Percentiles rank a stretch among this genome's conserved stretches.
Evolutionary conservation across 1,284 basidiomycete genomes (phyloP).

Genomic region (Sphaerobolus stellatus): DNA sequence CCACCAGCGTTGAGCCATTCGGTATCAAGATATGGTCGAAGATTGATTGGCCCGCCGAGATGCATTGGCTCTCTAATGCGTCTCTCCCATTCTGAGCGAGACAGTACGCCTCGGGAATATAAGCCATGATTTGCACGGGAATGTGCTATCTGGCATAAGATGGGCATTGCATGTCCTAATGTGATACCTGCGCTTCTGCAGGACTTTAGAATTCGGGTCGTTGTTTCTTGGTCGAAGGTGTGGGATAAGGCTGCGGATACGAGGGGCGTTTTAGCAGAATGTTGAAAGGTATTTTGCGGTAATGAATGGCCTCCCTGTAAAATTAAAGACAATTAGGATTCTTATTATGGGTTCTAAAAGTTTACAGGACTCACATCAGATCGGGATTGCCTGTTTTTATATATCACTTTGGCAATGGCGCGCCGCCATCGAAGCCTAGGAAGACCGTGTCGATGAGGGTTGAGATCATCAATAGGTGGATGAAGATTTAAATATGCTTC

Average conservation of each 20-base stretch:
- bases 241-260: conserved; percentile 26
- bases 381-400: conserved; percentile 31
- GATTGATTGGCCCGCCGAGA: conserved; percentile 49
- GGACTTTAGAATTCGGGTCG: conserved; percentile 28
- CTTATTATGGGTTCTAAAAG: not conserved
- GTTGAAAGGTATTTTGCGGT: conserved; percentile 39
- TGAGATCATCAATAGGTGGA: conserved; percentile 37
- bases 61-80: conserved; percentile 51
- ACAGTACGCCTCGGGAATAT: conserved; percentile 46
- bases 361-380: conserved; percentile 32
- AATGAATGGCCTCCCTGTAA: conserved; percentile 59
- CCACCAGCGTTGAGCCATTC: conserved; percentile 49
- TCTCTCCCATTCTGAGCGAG: conserved; percentile 52
- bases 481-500: conserved; percentile 43
- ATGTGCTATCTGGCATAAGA: conserved; percentile 54
- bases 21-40: conserved; percentile 50
- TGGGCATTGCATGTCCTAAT: conserved; percentile 50
- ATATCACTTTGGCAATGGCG: conserved; percentile 45
- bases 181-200: conserved; percentile 47
- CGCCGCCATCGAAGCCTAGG: conserved; percentile 45
- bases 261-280: conserved; percentile 39
- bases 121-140: conserved; percentile 50
- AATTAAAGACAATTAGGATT: not conserved
- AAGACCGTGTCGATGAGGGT: conserved; percentile 33
- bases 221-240: conserved; percentile 30